Evolutionary conservation across 768 basidiomycete species (phyloP), one percentile per base, ranked within the genome.

Genomic region (Sporobolomyces roseus): DNA sequence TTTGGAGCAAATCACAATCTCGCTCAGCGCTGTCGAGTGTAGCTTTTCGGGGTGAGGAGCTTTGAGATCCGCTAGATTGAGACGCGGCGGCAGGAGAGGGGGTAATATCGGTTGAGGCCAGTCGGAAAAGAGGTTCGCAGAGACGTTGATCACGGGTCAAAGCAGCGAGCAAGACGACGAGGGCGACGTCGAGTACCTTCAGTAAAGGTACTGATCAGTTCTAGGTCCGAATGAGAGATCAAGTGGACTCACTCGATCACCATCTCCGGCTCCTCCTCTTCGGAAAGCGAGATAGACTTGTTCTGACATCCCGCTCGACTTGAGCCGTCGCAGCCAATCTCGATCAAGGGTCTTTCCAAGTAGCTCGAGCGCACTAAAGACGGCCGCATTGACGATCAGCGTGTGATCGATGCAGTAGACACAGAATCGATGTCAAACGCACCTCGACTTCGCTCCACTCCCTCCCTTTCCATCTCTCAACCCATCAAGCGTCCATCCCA

Each of bases 331-430:
- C 16, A 73, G 49, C 56, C 70, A 75, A 17, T 73, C 72, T 23
- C 46, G 46, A 27, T 71, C 70, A 19, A 52, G 54, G 6, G 63
- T 29, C 59, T 75, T 75, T 17, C 25, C 13, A 10, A 75, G 33
- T 17, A 75, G 51, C 6, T 73, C 72, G 63, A 71, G n/a, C 0
- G 74, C 71, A 41, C 74, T 73, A 55, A 6, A n/a, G n/a, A n/a
- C n/a, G n/a, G 13, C n/a, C 14, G 12, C 9, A 23, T 49, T 36
- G 21, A 14, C 3, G 0, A 21, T 25, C 2, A 27, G 41, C 30
- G 14, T 9, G 17, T 29, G 12, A 8, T 48, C 35, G n/a, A 8
- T 8, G 36, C 27, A 29, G 16, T 30, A 25, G 35, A 19, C 3
- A 5, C 17, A 45, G 29, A 38, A 43, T 4, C 27, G 1, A 53